These are phyloP conservation scores for Alternaria ethzedia DNA, from an alignment of 2,329 filamentous ascomycete species.

Conservation along the genomic window DNA sequence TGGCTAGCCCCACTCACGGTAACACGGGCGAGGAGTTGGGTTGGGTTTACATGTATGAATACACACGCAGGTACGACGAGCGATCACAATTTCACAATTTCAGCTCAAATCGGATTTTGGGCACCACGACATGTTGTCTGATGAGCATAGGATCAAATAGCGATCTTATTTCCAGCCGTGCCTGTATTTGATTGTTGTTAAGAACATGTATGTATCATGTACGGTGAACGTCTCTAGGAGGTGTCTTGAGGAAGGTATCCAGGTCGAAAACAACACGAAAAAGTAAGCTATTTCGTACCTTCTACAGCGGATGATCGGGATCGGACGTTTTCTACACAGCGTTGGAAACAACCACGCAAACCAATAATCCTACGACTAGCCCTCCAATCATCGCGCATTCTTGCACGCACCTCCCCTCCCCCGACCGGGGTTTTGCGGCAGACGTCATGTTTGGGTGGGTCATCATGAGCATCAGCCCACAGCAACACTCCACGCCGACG, in stretches of 20 bases:
- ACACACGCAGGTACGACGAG: neutral
- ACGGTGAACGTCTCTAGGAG: accelerated
- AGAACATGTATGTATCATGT: neutral
- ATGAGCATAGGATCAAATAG: too few relatives aligned
- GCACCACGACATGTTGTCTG: neutral
- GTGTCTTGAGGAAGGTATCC: neutral
- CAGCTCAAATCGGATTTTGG: neutral
- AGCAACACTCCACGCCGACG: constrained; percentile 10
- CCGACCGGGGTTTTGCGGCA: constrained; percentile 18
- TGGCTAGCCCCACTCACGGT: neutral
- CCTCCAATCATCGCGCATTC: neutral
- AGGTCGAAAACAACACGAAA: neutral
- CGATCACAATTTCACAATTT: neutral
- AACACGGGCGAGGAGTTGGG: neutral
- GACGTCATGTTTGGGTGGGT: constrained; percentile 24
- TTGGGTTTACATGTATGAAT: neutral
- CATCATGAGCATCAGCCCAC: constrained; percentile 17
- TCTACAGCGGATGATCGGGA: neutral
- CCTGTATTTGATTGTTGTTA: neutral
- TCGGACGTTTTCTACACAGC: neutral
- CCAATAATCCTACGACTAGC: neutral
- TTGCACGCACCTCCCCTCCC: constrained; percentile 1
- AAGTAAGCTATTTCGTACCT: neutral
- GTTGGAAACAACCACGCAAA: neutral
- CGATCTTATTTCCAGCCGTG: too few relatives aligned